Conservation (phyloP, 2,329 filamentous ascomycete genomes). For the Xenoacremonium recifei region DNA sequence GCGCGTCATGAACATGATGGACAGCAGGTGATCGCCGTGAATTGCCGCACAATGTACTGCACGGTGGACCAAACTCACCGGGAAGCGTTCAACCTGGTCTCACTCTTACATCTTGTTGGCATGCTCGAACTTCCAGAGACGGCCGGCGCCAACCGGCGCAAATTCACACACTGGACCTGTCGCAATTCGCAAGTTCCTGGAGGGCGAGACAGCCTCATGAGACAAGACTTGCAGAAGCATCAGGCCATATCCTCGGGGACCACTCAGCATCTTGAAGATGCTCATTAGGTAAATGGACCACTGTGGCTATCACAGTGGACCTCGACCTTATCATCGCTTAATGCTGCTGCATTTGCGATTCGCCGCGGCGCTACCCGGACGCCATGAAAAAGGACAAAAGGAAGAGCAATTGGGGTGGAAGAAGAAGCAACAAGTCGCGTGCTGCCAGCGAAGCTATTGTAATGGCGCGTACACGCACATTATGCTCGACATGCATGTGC, state of each 20-base stretch:
- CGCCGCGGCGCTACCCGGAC: constrained; percentile 9
- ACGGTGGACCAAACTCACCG: no score
- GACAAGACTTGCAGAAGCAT: constrained; percentile 11
- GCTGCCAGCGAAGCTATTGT: constrained; percentile 3
- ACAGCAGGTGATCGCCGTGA: constrained; percentile 28
- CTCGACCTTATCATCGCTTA: constrained; percentile 1
- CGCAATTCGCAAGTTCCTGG: no score
- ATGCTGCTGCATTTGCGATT: constrained; percentile 9
- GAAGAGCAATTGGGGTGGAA: constrained; percentile 5
- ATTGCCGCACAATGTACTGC: no score
- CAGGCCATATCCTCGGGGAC: constrained; percentile 16
- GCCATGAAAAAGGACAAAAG: constrained; percentile 3
- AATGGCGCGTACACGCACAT: no score
- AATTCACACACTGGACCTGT: constrained; percentile 6
- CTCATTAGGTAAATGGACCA: neutral
- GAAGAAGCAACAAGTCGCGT: constrained; percentile 6
- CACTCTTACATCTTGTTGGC: no score
- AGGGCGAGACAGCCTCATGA: constrained; percentile 7
- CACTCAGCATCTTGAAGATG: neutral
- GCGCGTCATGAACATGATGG: constrained; percentile 41
- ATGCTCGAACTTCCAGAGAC: neutral
- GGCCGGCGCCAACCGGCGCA: constrained; percentile 13
- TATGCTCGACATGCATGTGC: constrained; percentile 9
- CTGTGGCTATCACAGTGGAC: constrained; percentile 4
- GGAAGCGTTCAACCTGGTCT: no score